Percentiles rank a stretch among this genome's conserved stretches.
phyloP scores from a whole-genome alignment of 1,284 basidiomycete genomes.

The Ceratobasidium sp. region DNA sequence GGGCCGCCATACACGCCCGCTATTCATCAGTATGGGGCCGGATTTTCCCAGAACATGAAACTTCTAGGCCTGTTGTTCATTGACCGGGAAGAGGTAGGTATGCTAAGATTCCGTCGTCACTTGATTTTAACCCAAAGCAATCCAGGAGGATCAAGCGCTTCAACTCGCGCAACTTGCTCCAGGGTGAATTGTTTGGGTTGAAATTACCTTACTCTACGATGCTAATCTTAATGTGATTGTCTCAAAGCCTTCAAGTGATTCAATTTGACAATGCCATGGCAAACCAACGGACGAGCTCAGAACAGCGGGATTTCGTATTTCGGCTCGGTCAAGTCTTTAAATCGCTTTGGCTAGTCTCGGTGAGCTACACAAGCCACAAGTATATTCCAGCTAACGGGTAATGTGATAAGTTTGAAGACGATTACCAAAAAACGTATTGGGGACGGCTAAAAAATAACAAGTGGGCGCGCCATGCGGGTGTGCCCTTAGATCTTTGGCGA shows the following conservation, averaged over 20 bases:
- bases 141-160: constrained; percentile 19
- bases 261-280: constrained; percentile 38
- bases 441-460: constrained; percentile 26
- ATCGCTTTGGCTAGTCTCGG: constrained; percentile 18
- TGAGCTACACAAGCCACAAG: background rate
- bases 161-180: constrained; percentile 16
- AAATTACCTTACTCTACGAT: background rate
- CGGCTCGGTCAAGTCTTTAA: constrained; percentile 27
- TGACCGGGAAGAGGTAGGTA: constrained; percentile 26
- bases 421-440: constrained; percentile 19
- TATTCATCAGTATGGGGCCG: background rate
- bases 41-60: constrained; percentile 8
- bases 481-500: constrained; percentile 17
- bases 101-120: background rate
- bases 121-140: background rate
- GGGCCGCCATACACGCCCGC: constrained; percentile 6
- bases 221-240: background rate
- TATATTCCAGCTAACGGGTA: background rate
- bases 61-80: constrained; percentile 28
- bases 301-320: constrained; percentile 23
- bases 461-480: constrained; percentile 11
- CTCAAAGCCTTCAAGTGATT: constrained; percentile 7
- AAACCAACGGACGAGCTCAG: constrained; percentile 18
- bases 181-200: background rate
- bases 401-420: constrained; percentile 21